Evolutionary conservation across 257 asterid species (phyloP).

Genomic region (Solanum gracilifrons): DNA sequence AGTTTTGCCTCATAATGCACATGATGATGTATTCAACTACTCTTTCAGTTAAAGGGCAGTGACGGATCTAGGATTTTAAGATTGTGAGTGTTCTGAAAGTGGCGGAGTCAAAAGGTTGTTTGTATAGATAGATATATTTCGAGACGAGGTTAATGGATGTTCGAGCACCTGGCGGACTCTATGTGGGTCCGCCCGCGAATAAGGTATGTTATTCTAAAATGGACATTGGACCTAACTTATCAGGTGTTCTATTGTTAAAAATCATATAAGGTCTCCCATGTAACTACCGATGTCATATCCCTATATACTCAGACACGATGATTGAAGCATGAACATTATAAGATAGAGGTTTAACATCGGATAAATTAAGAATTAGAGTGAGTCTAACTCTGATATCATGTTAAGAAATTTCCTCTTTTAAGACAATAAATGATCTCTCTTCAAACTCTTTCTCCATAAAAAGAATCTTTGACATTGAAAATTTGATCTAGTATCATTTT

Average conservation of each 20-base stretch:
- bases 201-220: neutral
- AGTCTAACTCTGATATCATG: no score
- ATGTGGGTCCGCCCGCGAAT: no score
- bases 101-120: no score
- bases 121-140: no score
- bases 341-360: neutral
- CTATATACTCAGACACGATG: neutral
- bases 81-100: no score
- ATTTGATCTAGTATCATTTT: neutral
- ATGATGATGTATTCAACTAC: neutral
- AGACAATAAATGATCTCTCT: neutral
- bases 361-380: neutral
- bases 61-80: neutral
- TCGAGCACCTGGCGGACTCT: no score
- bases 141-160: no score
- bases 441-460: neutral
- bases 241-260: neutral
- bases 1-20: neutral
- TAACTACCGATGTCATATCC: neutral
- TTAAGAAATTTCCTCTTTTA: no score
- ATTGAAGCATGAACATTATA: neutral
- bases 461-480: neutral
- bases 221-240: neutral
- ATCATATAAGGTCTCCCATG: neutral
- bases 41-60: neutral